Evolutionary conservation across 1,284 basidiomycete species (phyloP).

Genomic region (Sparassis latifolia): DNA sequence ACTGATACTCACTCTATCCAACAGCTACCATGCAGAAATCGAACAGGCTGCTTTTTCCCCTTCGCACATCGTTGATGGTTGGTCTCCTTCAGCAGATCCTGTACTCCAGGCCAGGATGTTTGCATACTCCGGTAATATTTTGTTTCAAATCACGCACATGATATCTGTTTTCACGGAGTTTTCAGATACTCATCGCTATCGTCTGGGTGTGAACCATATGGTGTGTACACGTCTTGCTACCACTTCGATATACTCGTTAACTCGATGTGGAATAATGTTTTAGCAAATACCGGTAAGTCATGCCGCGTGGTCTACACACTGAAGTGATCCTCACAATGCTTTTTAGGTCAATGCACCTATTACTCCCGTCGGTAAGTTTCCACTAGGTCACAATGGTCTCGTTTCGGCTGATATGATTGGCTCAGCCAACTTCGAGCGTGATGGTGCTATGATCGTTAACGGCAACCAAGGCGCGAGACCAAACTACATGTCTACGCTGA

Average conservation of each 20-base stretch:
- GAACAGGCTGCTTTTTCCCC: conserved; percentile 86
- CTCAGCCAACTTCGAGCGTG: conserved; percentile 36
- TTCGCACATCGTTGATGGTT: conserved; percentile 55
- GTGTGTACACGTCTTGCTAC: conserved; percentile 3
- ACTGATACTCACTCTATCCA: background rate
- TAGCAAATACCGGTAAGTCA: conserved; percentile 23
- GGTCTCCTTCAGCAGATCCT: conserved; percentile 37
- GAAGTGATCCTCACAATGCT: background rate
- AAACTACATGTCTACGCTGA: conserved; percentile 24
- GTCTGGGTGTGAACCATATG: conserved; percentile 34
- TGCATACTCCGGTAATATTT: conserved; percentile 26
- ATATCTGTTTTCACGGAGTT: background rate
- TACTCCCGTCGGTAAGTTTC: conserved; percentile 17
- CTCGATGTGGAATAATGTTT: background rate
- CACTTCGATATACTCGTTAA: background rate
- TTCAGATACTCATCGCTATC: conserved; percentile 30
- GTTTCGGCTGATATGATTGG: conserved; percentile 3
- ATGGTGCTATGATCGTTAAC: conserved; percentile 21
- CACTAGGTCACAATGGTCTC: background rate
- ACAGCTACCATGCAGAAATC: conserved; percentile 72
- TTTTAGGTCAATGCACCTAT: conserved; percentile 20
- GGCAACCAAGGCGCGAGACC: conserved; percentile 25
- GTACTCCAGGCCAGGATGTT: conserved; percentile 39
- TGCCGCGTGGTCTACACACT: background rate
- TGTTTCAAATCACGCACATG: background rate